Evolutionary conservation across 2,329 filamentous ascomycete genomes (phyloP), one percentile per base, ranked within the genome.

Genomic region (Tympanopsis confertula): DNA sequence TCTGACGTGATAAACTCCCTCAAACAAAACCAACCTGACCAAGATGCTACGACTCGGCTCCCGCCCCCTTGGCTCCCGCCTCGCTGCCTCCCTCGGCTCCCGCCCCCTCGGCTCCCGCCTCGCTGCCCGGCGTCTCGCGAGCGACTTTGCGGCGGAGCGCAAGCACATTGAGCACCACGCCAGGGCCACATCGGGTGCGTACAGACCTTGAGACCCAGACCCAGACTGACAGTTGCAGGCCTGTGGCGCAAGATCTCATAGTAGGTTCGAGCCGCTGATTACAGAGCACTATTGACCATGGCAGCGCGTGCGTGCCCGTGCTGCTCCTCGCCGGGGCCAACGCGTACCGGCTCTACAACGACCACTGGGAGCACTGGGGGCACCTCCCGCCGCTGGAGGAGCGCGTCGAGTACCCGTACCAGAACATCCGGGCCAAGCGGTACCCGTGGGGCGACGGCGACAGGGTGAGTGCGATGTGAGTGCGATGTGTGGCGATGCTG

Each of bases 401-500:
- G 69, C 82, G 85, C 57, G 66, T 74, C 54, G 86, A 96, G 71
- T 98, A 96, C 67, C 69, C 87, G 42, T 98, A 94, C 78, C 86
- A 94, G 77, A 98, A 98, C 74, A 84, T 98, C 63, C 84, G 91
- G 59, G 75, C 77, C 61, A 95, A 91, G 81, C 95, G 94, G 77
- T 98, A 66, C 73, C 79, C 77, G 56, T 98, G 84, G 84, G 88
- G 89, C 49, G 72, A 96, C 57, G 91, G 91, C 57, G 91, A 98
- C 69, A 91, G 96, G 84, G 84, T 86, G 47, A 54, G 70, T 55
- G 40, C 39, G 24, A n/a, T n/a, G n/a, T n/a, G n/a, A n/a, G 12
- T 17, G 17, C 5, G 18, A 29, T 19, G n/a, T n/a, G n/a, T n/a
- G n/a, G n/a, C n/a, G n/a, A n/a, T 38, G 33, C 39, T 36, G 42